These are phyloP conservation scores for Paecilomyces niveus DNA, from an alignment of 2,329 filamentous ascomycete species.

Conservation along the genomic window DNA sequence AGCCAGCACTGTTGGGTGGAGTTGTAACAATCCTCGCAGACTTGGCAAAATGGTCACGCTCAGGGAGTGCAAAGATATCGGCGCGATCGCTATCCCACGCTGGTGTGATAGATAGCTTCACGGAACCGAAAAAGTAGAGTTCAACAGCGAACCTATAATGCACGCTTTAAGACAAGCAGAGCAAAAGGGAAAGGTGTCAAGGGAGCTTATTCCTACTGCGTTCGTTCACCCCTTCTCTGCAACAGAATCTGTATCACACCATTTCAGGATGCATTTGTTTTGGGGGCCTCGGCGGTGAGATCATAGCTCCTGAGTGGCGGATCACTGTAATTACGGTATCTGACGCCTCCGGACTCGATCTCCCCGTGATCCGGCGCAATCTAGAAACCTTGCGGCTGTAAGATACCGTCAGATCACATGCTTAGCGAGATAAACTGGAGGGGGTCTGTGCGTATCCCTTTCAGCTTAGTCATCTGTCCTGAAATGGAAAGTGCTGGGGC, in stretches of 20 bases:
- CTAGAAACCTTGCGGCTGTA: neutral
- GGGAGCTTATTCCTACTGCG: neutral
- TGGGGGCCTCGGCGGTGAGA: neutral
- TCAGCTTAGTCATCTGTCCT: neutral
- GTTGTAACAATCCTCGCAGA: neutral
- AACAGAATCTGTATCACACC: neutral
- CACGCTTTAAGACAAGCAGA: neutral
- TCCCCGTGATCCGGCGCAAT: neutral
- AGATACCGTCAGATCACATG: neutral
- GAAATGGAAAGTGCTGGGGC: neutral
- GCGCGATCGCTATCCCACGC: neutral
- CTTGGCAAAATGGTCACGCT: neutral
- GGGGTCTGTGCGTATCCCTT: neutral
- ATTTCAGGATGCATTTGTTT: neutral
- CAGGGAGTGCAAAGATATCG: neutral
- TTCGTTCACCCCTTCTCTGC: neutral
- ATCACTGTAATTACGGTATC: neutral
- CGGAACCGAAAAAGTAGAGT: neutral
- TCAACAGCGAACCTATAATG: neutral
- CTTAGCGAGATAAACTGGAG: neutral
- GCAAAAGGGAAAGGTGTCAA: neutral
- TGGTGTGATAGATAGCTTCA: neutral
- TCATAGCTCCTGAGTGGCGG: neutral
- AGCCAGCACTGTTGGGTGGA: neutral
- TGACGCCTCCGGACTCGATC: neutral